Evolutionary conservation across 345 rosid species (phyloP), one percentile per base, ranked within the genome.

Genomic region (Rhizophora apiculata): DNA sequence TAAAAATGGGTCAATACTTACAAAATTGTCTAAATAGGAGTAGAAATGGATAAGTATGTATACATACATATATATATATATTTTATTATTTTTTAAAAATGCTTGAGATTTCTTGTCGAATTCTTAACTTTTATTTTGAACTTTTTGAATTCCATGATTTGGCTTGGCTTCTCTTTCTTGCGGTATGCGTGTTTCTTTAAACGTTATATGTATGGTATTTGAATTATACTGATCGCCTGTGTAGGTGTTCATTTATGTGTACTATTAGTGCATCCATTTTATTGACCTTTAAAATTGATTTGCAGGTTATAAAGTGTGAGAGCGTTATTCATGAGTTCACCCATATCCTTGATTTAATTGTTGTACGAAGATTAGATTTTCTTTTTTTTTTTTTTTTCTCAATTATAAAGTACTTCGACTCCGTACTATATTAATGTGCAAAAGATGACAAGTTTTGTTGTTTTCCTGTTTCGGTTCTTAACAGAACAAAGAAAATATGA

Each of bases 221-320:
- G 29, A n/a, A 51, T 6, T 51, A 29, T 51, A 13, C 49, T 0
- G 4, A 0, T 1, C 2, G 30, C 15, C 29, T 36, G 1, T 34
- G 2, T 36, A 1, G 37, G 37, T 63, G 26, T 43, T 13, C n/a
- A 22, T 26, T 68, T 48, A 46, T 20, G 20, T 48, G 54, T 39
- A 30, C 53, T 67, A 31, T 29, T 57, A 21, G 68, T 46, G 56
- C 15, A 58, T 46, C 37, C 9, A 9, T 16, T 54, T 5, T 70
- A 1, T 48, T 19, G 20, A 62, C 43, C 37, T 62, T 70, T 37
- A 36, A n/a, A 54, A 54, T 70, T 83, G 52, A 19, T 64, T 72
- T 77, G 21, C 99, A 95, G 97, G 98, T 96, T 34, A 96, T 96
- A 65, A 90, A 96, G 85, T 96, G 90, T 72, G 97, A 92, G 82